Evolutionary conservation across 148 eudicot species (phyloP).

Genomic region (Heliosperma pusillum): DNA sequence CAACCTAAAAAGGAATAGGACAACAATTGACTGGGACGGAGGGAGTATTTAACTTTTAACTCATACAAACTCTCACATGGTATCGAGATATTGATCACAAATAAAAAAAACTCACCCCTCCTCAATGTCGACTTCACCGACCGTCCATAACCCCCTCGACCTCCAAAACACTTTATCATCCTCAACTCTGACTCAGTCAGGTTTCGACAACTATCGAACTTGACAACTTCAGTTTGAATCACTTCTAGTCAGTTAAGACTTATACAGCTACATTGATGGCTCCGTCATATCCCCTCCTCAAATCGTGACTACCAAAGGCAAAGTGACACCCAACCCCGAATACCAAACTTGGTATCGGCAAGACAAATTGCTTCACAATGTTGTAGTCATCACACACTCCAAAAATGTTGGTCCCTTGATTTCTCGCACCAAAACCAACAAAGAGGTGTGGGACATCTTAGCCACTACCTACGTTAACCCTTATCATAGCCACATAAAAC

Average conservation of each 20-base stretch:
- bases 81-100: no score
- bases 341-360: not conserved
- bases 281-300: not conserved
- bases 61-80: no score
- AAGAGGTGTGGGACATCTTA: not conserved
- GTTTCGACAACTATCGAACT: not conserved
- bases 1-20: no score
- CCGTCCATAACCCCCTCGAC: not conserved
- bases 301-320: not conserved
- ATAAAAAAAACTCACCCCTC: no score
- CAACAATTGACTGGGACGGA: no score
- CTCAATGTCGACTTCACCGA: no score
- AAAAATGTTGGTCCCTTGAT: not conserved
- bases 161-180: not conserved
- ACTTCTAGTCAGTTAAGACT: not conserved
- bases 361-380: not conserved
- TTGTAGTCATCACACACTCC: not conserved
- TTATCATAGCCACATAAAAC: not conserved
- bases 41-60: no score
- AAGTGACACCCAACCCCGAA: not conserved
- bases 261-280: not conserved
- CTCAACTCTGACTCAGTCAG: not conserved
- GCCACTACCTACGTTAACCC: slow-evolving; percentile 1
- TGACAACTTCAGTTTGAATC: not conserved
- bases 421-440: not conserved